phyloP scores from a whole-genome alignment of 345 rosid genomes.

The Bruguiera gymnorhiza region DNA sequence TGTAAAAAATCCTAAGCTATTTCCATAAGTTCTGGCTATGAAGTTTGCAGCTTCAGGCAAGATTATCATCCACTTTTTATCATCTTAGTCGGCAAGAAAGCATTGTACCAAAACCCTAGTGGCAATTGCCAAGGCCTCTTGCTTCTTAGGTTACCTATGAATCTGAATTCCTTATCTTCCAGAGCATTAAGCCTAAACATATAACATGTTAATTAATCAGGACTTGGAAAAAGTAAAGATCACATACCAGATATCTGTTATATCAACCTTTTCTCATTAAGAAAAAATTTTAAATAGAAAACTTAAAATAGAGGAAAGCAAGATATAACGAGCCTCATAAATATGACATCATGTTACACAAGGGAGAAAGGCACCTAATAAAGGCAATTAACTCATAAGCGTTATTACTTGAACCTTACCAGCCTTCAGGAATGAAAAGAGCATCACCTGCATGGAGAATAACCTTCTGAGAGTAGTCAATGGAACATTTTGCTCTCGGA shows the following conservation, averaged over 20 bases:
- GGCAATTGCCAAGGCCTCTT: neutral
- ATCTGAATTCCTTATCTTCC: neutral
- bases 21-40: neutral
- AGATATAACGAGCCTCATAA: neutral
- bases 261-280: neutral
- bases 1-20: too few species aligned
- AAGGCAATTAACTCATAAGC: conserved; percentile 4
- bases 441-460: conserved; percentile 80
- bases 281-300: neutral
- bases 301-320: neutral
- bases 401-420: conserved; percentile 50
- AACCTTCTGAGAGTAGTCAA: conserved; percentile 57
- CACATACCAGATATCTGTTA: neutral
- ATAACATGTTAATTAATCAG: too few species aligned
- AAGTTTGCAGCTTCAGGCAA: neutral
- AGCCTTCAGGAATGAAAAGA: conserved; percentile 98
- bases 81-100: too few species aligned
- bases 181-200: neutral
- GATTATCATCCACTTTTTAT: too few species aligned
- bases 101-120: too few species aligned
- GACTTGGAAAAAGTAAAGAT: neutral
- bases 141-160: neutral
- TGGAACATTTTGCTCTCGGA: conserved; percentile 67
- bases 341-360: neutral
- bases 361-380: neutral